phyloP scores from a whole-genome alignment of 2,329 filamentous ascomycete genomes.

The Ophiostoma ulmi region DNA sequence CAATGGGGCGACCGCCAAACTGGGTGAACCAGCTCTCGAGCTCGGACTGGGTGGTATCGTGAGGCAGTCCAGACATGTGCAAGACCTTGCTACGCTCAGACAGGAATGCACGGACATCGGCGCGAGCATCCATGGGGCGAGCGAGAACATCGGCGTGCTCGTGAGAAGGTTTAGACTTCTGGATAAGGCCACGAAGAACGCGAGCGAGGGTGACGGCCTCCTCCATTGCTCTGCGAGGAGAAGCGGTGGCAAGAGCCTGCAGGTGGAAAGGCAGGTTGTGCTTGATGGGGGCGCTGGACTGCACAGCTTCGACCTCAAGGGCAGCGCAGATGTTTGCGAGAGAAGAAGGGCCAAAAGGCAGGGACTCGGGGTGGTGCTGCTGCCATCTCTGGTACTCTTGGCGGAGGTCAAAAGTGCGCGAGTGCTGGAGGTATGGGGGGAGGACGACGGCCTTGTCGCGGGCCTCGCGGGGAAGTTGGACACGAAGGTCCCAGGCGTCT shows the following conservation, averaged over 20 bases:
- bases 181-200: constrained; percentile 85
- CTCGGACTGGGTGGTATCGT: constrained; percentile 97
- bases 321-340: constrained; percentile 97
- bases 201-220: constrained; percentile 91
- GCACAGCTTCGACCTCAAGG: constrained; percentile 94
- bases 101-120: constrained; percentile 92
- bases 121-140: constrained; percentile 91
- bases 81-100: constrained; percentile 96
- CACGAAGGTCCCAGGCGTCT: constrained; percentile 96
- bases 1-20: constrained; percentile 94
- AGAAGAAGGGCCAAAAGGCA: constrained; percentile 93
- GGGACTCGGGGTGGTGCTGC: constrained; percentile 93
- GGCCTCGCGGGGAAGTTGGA: constrained; percentile 94
- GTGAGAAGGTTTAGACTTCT: constrained; percentile 89
- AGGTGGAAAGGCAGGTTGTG: constrained; percentile 97
- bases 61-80: constrained; percentile 93
- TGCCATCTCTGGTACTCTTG: constrained; percentile 99
- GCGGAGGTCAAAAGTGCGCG: constrained; percentile 90
- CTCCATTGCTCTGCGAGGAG: constrained; percentile 92
- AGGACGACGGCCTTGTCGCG: constrained; percentile 97
- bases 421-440: constrained; percentile 95
- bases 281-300: constrained; percentile 96
- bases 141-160: constrained; percentile 94
- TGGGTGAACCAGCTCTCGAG: constrained; percentile 99
- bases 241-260: constrained; percentile 90